Evolutionary conservation across 2,329 filamentous ascomycete genomes (phyloP).

Genomic region (Botrytis deweyae): DNA sequence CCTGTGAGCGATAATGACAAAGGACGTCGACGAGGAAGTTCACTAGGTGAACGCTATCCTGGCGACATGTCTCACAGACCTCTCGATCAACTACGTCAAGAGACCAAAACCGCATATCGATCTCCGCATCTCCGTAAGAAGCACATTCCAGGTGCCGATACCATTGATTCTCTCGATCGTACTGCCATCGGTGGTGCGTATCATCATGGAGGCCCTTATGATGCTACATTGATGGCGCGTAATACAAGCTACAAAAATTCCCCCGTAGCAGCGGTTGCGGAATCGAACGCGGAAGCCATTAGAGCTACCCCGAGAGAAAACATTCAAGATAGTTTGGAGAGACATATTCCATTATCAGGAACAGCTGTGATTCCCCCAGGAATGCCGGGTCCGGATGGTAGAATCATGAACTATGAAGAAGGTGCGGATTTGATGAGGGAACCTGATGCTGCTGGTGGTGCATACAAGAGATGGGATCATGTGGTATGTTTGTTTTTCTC

Average conservation of each 20-base stretch:
- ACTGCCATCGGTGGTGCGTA: conserved; percentile 62
- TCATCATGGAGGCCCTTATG: conserved; percentile 89
- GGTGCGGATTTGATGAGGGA: conserved; percentile 85
- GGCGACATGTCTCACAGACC: conserved; percentile 66
- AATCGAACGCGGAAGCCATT: conserved; percentile 73
- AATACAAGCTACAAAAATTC: conserved; percentile 64
- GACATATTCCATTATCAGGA: conserved; percentile 78
- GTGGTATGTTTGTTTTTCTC: conserved; percentile 59
- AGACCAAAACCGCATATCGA: conserved; percentile 64
- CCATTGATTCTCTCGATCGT: conserved; percentile 76
- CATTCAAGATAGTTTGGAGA: conserved; percentile 68
- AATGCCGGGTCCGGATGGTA: conserved; percentile 63
- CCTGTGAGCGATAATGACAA: conserved; percentile 37
- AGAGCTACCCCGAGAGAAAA: conserved; percentile 78
- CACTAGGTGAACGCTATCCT: conserved; percentile 58
- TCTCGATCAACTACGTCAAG: conserved; percentile 63
- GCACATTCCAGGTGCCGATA: conserved; percentile 67
- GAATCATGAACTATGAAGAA: conserved; percentile 75
- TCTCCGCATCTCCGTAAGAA: conserved; percentile 64
- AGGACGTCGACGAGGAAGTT: conserved; percentile 45
- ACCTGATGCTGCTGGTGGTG: conserved; percentile 62
- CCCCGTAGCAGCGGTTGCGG: conserved; percentile 73
- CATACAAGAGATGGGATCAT: conserved; percentile 74
- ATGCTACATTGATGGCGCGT: conserved; percentile 73
- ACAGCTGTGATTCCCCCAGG: conserved; percentile 76